Evolutionary conservation across 2,329 filamentous ascomycete species (phyloP), one percentile per base, ranked within the genome.

Genomic region (Fusarium bulbicola): DNA sequence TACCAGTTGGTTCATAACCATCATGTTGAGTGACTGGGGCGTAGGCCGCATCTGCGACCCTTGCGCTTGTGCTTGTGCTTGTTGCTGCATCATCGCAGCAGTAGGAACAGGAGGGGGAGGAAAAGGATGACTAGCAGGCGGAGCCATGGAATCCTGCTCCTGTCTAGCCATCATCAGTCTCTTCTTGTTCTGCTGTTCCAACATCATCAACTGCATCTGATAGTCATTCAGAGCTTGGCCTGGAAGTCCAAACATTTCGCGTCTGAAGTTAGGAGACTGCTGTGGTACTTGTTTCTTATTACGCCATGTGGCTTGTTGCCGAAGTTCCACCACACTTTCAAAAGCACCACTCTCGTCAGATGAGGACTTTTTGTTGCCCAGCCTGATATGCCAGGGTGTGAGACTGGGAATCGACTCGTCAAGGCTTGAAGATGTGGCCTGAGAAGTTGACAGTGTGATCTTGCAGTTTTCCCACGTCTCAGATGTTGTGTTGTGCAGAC

Each of bases 111-210:
- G 26, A 24, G 49, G 63, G 30, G 30, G 47, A 50, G 45, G 45
- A 7, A 47, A 47, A n/a, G 45, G 20, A 47, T 47, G n/a, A 36
- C 26, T 26, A 30, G 50, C 57, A 45, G 42, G 20, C 8, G 34
- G 24, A n/a, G 20, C 30, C 24, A 13, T 36, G 30, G 40, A 28
- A 63, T 95, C 93, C 80, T 95, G 92, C 79, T 95, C 90, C 79
- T 91, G 92, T 24, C 93, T 90, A 32, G 93, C 93, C 92, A 95
- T 94, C 86, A 95, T 91, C 50, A 95, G 85, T 16, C 93, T 87
- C 82, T 94, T 95, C 86, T 95, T 95, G 77, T 95, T 95, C 82
- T 95, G 93, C 82, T 95, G 93, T 81, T 95, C 93, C 13, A 95
- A 86, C 43, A 95, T 83, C 93, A 95, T 95, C 79, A 95, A 84